Evolutionary conservation across 257 asterid species (phyloP).

Genomic region (Petunia axillaris): DNA sequence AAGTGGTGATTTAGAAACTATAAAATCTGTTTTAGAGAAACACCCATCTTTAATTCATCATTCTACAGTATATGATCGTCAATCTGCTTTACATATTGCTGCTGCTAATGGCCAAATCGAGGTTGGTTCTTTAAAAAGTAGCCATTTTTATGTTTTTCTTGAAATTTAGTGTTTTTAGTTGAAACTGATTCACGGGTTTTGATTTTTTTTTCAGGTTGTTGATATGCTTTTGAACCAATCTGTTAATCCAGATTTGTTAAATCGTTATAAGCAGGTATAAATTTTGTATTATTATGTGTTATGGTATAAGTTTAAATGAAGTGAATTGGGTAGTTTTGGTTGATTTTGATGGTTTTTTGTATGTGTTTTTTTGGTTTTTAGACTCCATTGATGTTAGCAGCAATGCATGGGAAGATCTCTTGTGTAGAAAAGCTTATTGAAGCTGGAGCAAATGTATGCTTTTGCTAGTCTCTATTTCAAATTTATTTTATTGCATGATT

Average conservation of each 20-base stretch:
- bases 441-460: slow-evolving; percentile 91
- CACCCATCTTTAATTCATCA: slow-evolving; percentile 56
- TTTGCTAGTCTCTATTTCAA: slow-evolving; percentile 20
- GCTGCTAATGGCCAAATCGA: slow-evolving; percentile 99
- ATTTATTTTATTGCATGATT: neutral
- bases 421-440: slow-evolving; percentile 83
- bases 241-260: slow-evolving; percentile 75
- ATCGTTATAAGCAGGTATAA: slow-evolving; percentile 84
- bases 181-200: slow-evolving; percentile 28
- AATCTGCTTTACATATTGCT: slow-evolving; percentile 85
- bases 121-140: slow-evolving; percentile 48
- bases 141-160: neutral
- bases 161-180: neutral
- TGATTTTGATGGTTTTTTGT: slow-evolving; percentile 2
- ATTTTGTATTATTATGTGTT: neutral
- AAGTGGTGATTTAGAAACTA: slow-evolving; percentile 64
- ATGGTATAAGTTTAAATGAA: neutral
- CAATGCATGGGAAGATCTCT: slow-evolving; percentile 95
- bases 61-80: slow-evolving; percentile 69
- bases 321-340: neutral
- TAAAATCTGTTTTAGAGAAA: slow-evolving; percentile 51
- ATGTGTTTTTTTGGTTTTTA: slow-evolving; percentile 43
- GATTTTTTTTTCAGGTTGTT: slow-evolving; percentile 58
- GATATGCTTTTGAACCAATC: slow-evolving; percentile 75
- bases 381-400: slow-evolving; percentile 99